phyloP scores from a whole-genome alignment of 805 yeast species.

The Kluyveromyces starmeri region DNA sequence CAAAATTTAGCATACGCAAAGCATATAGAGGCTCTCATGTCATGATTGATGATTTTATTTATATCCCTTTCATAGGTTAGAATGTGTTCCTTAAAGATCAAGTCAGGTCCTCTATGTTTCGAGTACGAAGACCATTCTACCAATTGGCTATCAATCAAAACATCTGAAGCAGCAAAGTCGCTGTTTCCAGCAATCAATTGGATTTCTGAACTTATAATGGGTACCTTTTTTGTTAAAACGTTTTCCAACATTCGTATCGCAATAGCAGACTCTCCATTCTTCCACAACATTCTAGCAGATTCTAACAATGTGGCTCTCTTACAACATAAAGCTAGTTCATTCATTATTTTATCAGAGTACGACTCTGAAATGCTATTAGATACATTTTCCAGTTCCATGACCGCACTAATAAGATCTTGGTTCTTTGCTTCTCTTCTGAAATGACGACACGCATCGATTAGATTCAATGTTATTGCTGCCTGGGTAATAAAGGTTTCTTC shows the following conservation, averaged over 20 bases:
- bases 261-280: constrained; percentile 42
- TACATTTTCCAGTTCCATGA: background rate
- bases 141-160: constrained; percentile 17
- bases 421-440: background rate
- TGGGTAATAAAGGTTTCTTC: background rate
- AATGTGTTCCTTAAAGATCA: constrained; percentile 50
- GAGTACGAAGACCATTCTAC: constrained; percentile 69
- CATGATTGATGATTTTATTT: constrained; percentile 13
- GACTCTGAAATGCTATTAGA: background rate
- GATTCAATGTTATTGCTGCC: background rate
- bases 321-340: background rate
- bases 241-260: constrained; percentile 48
- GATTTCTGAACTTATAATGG: constrained; percentile 4
- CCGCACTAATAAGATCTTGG: constrained; percentile 3
- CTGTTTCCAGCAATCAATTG: too few species aligned
- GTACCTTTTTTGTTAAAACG: constrained; percentile 12
- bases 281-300: constrained; percentile 59
- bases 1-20: constrained; percentile 67
- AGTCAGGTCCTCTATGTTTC: constrained; percentile 54
- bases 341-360: background rate
- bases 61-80: constrained; percentile 22
- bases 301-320: background rate
- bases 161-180: constrained; percentile 1
- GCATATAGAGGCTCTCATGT: constrained; percentile 38
- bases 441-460: background rate